Base-by-base conservation (phyloP, 768 basidiomycete species). In the Leucosporidium yakuticum region DNA sequence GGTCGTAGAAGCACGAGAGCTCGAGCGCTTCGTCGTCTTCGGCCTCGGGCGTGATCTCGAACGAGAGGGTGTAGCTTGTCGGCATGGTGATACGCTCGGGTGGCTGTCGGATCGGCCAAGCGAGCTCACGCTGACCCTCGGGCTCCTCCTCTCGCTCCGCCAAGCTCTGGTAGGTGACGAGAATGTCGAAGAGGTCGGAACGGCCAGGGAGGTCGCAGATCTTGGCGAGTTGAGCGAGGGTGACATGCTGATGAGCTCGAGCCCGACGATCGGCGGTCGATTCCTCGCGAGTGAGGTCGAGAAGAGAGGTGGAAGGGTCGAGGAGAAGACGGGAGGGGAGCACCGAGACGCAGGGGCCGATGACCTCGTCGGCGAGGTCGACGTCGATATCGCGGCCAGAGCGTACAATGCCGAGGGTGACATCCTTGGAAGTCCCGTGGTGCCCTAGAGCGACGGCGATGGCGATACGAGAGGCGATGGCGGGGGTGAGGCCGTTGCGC, bases 1-100 rank as follows among this genome's bases (percentile, higher is more conserved):
- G 55, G 44, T 73, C 71, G 31, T 61, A 73, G 53, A 69, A 73
- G 51, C 68, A 69, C 39, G 71, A 65, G 21, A 73, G 63, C 27
- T 73, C 71, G 60, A 69, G 65, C 44, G 51, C 36, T 25, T 71
- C 72, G 50, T 57, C 62, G 25, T 71, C 58, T 49, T 65, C 60
- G 61, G 56, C 51, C n/a, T 64, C 59, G 12, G 74, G 74, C 25
- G 74, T 73, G 50, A 75, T 62, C 60, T 70, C 71, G 60, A 73
- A 66, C 34, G 65, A 67, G 27, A 73, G 68, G 4, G 68, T 56
- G 60, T 73, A 73, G 34, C 64, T 69, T 29, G 71, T 73, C 29
- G 71, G 71, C 71, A 73, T 73, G 51, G 64, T 60, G 48, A 73
- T 73, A 1, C 64, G 62, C 53, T 62, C 68, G 2, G 71, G 71